phyloP scores from a whole-genome alignment of 108 stramenopile genomes.

The Epipyxis sp. region DNA sequence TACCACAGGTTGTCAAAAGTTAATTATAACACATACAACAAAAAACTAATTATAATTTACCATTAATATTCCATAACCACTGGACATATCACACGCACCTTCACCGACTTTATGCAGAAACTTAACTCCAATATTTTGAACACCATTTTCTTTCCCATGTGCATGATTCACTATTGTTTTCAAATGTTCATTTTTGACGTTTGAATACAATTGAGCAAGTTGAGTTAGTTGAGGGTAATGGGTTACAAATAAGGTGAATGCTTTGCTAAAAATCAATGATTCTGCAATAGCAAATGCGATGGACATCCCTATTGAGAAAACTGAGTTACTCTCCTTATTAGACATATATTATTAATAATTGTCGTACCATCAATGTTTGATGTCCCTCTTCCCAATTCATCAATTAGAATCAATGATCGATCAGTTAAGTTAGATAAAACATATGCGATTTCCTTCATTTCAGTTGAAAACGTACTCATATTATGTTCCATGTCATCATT shows the following conservation, averaged over 20 bases:
- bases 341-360: too few relatives aligned
- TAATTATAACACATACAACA: too few relatives aligned
- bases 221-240: constrained; percentile 14
- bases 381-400: constrained; percentile 28
- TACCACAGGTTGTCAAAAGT: too few relatives aligned
- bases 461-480: constrained; percentile 44
- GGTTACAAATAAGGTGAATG: constrained; percentile 28
- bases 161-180: constrained; percentile 12
- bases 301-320: not conserved
- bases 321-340: too few relatives aligned
- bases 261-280: not conserved
- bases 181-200: constrained; percentile 11
- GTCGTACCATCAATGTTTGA: constrained; percentile 16
- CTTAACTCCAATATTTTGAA: not conserved
- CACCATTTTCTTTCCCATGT: not conserved
- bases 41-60: too few relatives aligned
- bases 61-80: not conserved
- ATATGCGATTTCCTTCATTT: constrained; percentile 63
- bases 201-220: not conserved
- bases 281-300: constrained; percentile 18
- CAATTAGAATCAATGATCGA: constrained; percentile 3
- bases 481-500: constrained; percentile 55
- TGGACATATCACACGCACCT: not conserved
- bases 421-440: constrained; percentile 4
- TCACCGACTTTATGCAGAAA: not conserved